These are phyloP conservation scores for Lactuca sativa DNA, from an alignment of 129 eudicot genomes.

Conservation along the genomic window DNA sequence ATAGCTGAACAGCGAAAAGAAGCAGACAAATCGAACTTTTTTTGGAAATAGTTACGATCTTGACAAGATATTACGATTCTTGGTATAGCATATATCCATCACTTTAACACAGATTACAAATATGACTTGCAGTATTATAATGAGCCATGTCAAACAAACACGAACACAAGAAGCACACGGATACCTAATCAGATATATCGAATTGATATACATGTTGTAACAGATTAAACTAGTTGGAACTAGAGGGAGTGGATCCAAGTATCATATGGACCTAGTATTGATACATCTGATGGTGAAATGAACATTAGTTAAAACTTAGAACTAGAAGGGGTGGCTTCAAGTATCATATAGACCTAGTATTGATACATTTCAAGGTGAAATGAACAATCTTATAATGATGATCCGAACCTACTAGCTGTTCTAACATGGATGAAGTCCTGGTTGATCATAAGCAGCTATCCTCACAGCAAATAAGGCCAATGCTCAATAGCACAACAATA, in stretches of 20 bases:
- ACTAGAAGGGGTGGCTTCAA: not conserved
- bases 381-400: not conserved
- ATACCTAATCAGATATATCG: not conserved
- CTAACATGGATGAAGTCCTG: not conserved
- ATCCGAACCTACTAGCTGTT: slow-evolving; percentile 1
- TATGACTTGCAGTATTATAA: not conserved
- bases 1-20: not conserved
- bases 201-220: not conserved
- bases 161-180: not conserved
- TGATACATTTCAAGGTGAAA: not conserved
- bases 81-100: too few relatives aligned
- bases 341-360: not conserved
- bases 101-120: not conserved
- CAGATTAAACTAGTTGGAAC: slow-evolving; percentile 7
- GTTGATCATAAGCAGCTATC: slow-evolving; percentile 4
- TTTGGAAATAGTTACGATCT: not conserved
- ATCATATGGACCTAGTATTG: not conserved
- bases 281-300: not conserved
- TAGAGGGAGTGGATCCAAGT: not conserved
- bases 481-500: slow-evolving; percentile 8
- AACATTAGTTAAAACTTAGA: not conserved
- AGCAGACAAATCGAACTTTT: not conserved
- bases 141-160: not conserved
- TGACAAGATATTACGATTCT: too few relatives aligned
- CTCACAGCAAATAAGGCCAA: slow-evolving; percentile 1